Evolutionary conservation across 768 basidiomycete genomes (phyloP).

Genomic region (Mycena rosella): DNA sequence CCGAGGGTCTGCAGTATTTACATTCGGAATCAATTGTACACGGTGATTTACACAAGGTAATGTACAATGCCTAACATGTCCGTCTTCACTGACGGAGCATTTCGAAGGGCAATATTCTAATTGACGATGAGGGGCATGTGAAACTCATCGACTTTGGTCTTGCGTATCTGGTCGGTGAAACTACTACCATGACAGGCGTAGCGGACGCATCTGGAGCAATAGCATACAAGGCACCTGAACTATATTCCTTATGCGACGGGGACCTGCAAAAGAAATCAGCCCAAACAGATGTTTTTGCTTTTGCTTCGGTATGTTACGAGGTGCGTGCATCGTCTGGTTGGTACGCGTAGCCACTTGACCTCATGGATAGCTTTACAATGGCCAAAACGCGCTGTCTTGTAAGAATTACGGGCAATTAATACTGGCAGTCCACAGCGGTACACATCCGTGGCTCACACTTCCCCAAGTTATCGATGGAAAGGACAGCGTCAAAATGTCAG

Average conservation of each 20-base stretch:
- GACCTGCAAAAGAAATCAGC: neutral
- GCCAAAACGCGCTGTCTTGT: neutral
- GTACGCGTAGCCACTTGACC: neutral
- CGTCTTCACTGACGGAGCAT: neutral
- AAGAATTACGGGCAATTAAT: neutral
- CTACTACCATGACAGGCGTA: neutral
- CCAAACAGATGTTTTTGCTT: constrained; percentile 8
- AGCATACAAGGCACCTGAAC: neutral
- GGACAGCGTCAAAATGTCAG: neutral
- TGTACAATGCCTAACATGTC: neutral
- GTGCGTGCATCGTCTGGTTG: neutral
- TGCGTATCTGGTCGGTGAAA: neutral
- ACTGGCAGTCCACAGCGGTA: neutral
- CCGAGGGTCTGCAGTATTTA: neutral
- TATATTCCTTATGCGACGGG: neutral
- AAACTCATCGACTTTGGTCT: constrained; percentile 10
- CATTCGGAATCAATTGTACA: constrained; percentile 1
- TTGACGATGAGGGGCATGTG: constrained; percentile 1
- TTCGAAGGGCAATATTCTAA: constrained; percentile 8
- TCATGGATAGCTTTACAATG: constrained; percentile 2
- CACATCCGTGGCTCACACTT: neutral
- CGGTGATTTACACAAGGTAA: constrained; percentile 11
- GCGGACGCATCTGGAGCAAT: neutral
- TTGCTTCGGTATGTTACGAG: constrained; percentile 11
- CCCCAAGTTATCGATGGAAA: neutral